A percentile compares a stretch with the other conserved stretches of the same genome.
Conservation (phyloP, 371 early-diverging fungal genomes). For the Rhizopus arrhizus region DNA sequence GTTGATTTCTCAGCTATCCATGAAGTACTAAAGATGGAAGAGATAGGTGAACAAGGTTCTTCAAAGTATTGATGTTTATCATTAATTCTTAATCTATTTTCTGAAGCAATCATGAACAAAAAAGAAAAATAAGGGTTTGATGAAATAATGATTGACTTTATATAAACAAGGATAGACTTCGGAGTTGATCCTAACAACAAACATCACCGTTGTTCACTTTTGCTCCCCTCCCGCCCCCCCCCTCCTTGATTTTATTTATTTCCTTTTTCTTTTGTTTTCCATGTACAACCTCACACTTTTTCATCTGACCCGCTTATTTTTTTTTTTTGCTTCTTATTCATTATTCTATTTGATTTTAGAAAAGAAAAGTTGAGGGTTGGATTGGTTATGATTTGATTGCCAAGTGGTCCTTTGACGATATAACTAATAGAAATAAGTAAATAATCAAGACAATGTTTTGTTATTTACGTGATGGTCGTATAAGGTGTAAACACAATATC, state of each 20-base stretch:
- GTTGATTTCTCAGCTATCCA: slow-evolving; percentile 52
- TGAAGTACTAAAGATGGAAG: slow-evolving; percentile 32
- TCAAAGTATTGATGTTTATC: slow-evolving; percentile 8
- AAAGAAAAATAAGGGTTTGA: neutral
- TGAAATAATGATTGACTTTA: too few species aligned
- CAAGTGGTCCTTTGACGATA: neutral
- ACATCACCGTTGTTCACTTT: too few species aligned
- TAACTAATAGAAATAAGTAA: slow-evolving; percentile 16
- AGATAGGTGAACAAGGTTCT: slow-evolving; percentile 33
- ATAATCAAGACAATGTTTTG: slow-evolving; percentile 13
- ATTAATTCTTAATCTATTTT: slow-evolving; percentile 12
- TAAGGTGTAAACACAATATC: slow-evolving; percentile 29
- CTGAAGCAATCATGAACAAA: slow-evolving; percentile 25
- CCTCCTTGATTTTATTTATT: neutral
- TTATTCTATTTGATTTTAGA: too few species aligned
- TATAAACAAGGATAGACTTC: too few species aligned
- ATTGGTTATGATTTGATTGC: neutral
- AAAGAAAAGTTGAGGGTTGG: too few species aligned
- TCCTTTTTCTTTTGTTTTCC: neutral
- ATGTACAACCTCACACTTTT: neutral
- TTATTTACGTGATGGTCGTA: slow-evolving; percentile 24
- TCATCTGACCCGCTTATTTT: too few species aligned
- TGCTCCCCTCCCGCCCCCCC: too few species aligned
- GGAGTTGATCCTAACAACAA: too few species aligned
- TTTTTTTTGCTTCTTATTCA: too few species aligned